These are phyloP conservation scores for Nematodospora valgi DNA, from an alignment of 805 yeast genomes.

Conservation along the genomic window DNA sequence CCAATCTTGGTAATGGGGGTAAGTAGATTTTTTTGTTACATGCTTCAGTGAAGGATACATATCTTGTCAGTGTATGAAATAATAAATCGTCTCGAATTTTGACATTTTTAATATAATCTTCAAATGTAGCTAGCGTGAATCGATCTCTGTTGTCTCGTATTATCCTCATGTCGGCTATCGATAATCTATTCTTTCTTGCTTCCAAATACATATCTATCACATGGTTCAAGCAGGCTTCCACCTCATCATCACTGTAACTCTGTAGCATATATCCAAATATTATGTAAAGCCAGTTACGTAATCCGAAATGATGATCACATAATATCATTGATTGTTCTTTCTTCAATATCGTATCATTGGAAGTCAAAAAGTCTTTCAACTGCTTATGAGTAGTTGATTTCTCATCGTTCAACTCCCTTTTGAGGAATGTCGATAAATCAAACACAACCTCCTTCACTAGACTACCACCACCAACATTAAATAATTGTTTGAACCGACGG, in stretches of 20 bases:
- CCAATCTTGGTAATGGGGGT: conserved; percentile 33
- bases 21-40: conserved; percentile 22
- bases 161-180: conserved; percentile 3
- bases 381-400: conserved; percentile 14
- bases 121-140: conserved; percentile 16
- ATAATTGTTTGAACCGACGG: conserved; percentile 25
- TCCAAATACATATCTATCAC: conserved; percentile 29
- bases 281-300: conserved; percentile 13
- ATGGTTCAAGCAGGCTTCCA: conserved; percentile 25
- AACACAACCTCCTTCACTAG: conserved; percentile 29
- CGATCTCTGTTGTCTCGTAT: conserved; percentile 8
- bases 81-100: conserved; percentile 20
- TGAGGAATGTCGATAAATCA: conserved; percentile 31
- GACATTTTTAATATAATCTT: conserved; percentile 23
- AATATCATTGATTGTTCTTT: conserved; percentile 12
- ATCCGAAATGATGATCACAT: conserved; percentile 14
- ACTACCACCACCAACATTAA: conserved; percentile 30
- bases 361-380: conserved; percentile 19
- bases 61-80: conserved; percentile 14
- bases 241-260: conserved; percentile 16
- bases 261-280: conserved; percentile 25
- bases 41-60: conserved; percentile 21
- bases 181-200: conserved; percentile 12
- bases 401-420: conserved; percentile 20
- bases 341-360: conserved; percentile 12